A percentile compares a stretch with the other conserved stretches of the same genome.
phyloP scores from a whole-genome alignment of 1,139 yeast species.

The Maudiozyma humilis region DNA sequence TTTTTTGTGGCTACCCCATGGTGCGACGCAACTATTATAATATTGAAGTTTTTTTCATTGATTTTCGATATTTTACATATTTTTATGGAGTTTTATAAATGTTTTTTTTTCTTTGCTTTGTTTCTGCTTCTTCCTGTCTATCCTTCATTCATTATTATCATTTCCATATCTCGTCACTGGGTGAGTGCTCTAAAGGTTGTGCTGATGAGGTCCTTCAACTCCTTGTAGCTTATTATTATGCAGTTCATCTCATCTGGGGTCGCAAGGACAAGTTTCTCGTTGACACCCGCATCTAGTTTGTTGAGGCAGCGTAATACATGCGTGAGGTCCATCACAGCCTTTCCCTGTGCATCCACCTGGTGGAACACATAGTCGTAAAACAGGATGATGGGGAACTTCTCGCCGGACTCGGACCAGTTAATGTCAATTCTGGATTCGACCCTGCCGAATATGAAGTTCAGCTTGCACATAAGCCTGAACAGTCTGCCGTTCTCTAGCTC shows the following conservation, averaged over 20 bases:
- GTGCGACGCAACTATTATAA: no score
- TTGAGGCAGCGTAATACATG: constrained; percentile 73
- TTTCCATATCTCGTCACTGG: constrained; percentile 1
- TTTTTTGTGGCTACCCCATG: no score
- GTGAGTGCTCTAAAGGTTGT: constrained; percentile 57
- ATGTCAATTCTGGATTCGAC: constrained; percentile 52
- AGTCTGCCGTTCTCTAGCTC: constrained; percentile 87
- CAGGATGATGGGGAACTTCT: constrained; percentile 62
- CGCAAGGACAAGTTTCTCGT: constrained; percentile 70
- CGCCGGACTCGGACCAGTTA: constrained; percentile 72
- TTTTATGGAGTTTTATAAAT: constrained; percentile 1
- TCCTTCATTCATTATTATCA: no score
- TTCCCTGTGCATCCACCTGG: constrained; percentile 69
- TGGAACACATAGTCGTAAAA: constrained; percentile 84
- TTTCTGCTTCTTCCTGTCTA: neutral
- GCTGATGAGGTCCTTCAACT: constrained; percentile 64
- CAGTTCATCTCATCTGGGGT: constrained; percentile 79
- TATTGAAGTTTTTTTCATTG: neutral
- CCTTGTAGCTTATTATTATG: constrained; percentile 72
- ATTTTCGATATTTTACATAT: neutral
- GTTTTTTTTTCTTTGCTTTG: neutral
- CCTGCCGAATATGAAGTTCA: constrained; percentile 70
- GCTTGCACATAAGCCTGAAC: constrained; percentile 71
- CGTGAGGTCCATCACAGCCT: constrained; percentile 72
- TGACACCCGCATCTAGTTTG: constrained; percentile 87